Evolutionary conservation across 495 filamentous ascomycete genomes (phyloP).

Genomic region (Physcia stellaris): DNA sequence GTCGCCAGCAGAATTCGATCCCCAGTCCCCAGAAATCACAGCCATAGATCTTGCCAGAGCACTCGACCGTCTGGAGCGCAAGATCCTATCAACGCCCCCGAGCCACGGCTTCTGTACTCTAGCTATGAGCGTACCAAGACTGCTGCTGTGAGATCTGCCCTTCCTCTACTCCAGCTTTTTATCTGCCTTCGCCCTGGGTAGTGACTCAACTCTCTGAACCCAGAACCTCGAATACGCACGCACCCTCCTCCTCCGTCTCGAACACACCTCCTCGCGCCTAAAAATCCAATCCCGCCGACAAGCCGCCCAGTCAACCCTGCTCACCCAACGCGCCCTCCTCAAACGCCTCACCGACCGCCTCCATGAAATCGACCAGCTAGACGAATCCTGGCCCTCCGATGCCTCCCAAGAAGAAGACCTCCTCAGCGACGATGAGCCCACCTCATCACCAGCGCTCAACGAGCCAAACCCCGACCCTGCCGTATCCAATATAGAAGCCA

Average conservation of each 20-base stretch:
- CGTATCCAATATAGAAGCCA: conserved; percentile 3
- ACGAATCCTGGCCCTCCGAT: conserved; percentile 4
- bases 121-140: conserved; percentile 60
- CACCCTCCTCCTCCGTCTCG: conserved; percentile 58
- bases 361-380: conserved; percentile 10
- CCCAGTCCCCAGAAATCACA: conserved; percentile 22
- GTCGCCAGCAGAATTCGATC: no score
- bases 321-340: conserved; percentile 13
- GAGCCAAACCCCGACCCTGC: conserved; percentile 8
- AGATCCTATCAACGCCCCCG: conserved; percentile 51
- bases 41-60: conserved; percentile 55
- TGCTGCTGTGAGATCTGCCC: conserved; percentile 36
- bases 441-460: conserved; percentile 4
- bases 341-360: conserved; percentile 13
- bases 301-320: conserved; percentile 51
- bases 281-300: conserved; percentile 53
- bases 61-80: conserved; percentile 59
- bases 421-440: conserved; percentile 3
- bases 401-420: conserved; percentile 11
- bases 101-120: conserved; percentile 46
- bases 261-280: conserved; percentile 53
- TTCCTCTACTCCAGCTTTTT: neutral
- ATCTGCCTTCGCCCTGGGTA: neutral
- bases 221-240: conserved; percentile 75
- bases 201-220: neutral